Base-by-base conservation (phyloP, 495 filamentous ascomycete genomes). In the Penicillium macrosclerotiorum region DNA sequence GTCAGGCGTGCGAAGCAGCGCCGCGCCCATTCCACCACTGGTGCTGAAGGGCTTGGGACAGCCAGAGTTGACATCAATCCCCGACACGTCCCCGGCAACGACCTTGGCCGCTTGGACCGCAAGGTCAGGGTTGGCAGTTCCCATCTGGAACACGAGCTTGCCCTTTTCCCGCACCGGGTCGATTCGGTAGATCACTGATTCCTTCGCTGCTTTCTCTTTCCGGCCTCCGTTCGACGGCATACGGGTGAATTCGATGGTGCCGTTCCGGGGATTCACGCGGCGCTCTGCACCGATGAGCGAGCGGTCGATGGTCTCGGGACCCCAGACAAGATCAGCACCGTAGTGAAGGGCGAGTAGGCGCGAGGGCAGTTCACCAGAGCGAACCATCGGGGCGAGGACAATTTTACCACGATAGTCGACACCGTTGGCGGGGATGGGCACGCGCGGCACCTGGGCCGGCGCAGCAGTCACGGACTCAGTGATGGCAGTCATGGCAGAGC, bases 31-130 rank as follows among this genome's bases (percentile, higher is more conserved):
- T 27, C 93, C 94, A 26, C 89, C 86, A 45, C 74, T 75, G 8
- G 90, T 94, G 51, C 83, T 89, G 65, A 98, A 98, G 3, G 94
- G 90, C 67, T 97, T 98, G 0, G 93, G 93, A 64, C 93, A 98
- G 4, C 93, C 93, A 4, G 92, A 88, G 71, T 98, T 98, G 43
- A 98, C 85, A 64, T 97, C 93, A 47, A 98, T 96, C 29, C 94
- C 93, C 0, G 83, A 82, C 1, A 97, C 92, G 65, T 97, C 86
- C 4, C 67, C 75, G 0, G 89, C 94, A 8, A 98, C 86, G 5
- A 96, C 59, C 47, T 80, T 80, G 1, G 90, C 90, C 1, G 92
- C 90, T 57, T 84, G 72, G 0, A 97, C 90, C 4, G 94, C 93
- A 14, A 80, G 75, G 12, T 84, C 79, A 0, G 93, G 88, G 41